Evolutionary conservation across 371 early-diverging fungal species (phyloP).

Genomic region (Thermomucor indicae-seudaticae): DNA sequence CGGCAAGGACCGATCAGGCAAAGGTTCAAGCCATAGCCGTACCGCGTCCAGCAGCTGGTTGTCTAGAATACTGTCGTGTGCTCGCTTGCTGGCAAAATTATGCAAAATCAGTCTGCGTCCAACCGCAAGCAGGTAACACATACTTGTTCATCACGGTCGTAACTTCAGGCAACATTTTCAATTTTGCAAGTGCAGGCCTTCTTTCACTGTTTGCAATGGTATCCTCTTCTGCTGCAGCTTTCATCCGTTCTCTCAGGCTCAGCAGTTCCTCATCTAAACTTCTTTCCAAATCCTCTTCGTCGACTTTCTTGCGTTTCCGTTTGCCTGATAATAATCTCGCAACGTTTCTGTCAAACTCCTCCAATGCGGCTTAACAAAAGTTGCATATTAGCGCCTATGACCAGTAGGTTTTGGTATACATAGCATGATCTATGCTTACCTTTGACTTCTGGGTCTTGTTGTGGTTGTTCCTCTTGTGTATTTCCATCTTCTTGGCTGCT

Average conservation of each 20-base stretch:
- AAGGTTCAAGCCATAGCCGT: constrained; percentile 94
- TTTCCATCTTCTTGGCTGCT: constrained; percentile 19
- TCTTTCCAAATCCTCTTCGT: constrained; percentile 60
- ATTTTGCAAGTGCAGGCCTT: constrained; percentile 79
- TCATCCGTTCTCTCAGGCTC: constrained; percentile 75
- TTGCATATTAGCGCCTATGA: too few species aligned
- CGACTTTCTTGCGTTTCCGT: constrained; percentile 56
- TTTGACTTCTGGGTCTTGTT: constrained; percentile 10
- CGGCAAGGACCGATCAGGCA: constrained; percentile 94
- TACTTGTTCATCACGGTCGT: constrained; percentile 68
- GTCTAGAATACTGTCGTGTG: constrained; percentile 77
- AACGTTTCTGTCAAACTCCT: constrained; percentile 58
- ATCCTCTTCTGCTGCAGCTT: constrained; percentile 75
- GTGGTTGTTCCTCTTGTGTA: constrained; percentile 34
- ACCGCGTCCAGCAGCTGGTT: constrained; percentile 85
- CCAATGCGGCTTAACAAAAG: constrained; percentile 35
- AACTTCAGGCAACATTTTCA: constrained; percentile 76
- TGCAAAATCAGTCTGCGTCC: not conserved
- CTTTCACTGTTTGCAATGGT: constrained; percentile 68
- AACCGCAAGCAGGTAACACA: not conserved
- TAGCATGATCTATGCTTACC: not conserved
- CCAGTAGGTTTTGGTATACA: not conserved
- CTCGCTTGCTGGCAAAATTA: constrained; percentile 39
- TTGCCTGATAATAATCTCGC: constrained; percentile 62
- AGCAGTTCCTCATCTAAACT: constrained; percentile 63